Base-by-base conservation (phyloP, 768 basidiomycete genomes). In the Pulveroboletus frians region DNA sequence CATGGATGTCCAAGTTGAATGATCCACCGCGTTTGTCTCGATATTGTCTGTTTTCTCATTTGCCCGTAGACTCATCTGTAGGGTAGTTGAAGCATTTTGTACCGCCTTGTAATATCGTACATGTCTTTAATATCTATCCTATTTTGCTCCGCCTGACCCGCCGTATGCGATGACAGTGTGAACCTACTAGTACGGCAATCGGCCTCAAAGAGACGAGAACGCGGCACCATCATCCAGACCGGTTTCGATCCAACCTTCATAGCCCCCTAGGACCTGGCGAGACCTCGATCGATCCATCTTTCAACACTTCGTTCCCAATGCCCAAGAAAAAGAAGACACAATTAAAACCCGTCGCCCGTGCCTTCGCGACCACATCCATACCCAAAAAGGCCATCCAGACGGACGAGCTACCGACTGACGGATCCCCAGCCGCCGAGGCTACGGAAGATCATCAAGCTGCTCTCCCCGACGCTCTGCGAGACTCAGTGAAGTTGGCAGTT, bases 311-410 rank as follows among this genome's bases (percentile, higher is more conserved):
- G 21, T 37, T 37, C 27, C 18, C 45, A 38, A 88, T 88, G 87
- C 74, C 83, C 51, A 92, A 90, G 75, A 90, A 88, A 74, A 92
- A 84, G 76, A 92, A 88, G 71, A 80, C 82, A 6, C 83, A 88
- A 64, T 64, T 86, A 58, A 89, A 87, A 68, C 80, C 85, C 18
- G 73, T 86, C 36, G 77, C 68, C 36, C 81, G 91, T 47, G 88
- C 87, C 14, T 90, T 92, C 60, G 82, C 85, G 38, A 89, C 89
- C 5, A 86, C 83, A 17, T 92, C 90, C 10, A 76, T 90, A 23
- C 86, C 88, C 27, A 91, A 91, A 75, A 92, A 89, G 68, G 67
- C 70, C 37, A 63, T 70, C 14, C 71, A 67, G 35, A 55, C 50
- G 29, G 65, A 64, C 17, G 65, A 61, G 43, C 54, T 52, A 41